phyloP scores from a whole-genome alignment of 2,329 filamentous ascomycete species.

The Paraconiothyrium brasiliense region DNA sequence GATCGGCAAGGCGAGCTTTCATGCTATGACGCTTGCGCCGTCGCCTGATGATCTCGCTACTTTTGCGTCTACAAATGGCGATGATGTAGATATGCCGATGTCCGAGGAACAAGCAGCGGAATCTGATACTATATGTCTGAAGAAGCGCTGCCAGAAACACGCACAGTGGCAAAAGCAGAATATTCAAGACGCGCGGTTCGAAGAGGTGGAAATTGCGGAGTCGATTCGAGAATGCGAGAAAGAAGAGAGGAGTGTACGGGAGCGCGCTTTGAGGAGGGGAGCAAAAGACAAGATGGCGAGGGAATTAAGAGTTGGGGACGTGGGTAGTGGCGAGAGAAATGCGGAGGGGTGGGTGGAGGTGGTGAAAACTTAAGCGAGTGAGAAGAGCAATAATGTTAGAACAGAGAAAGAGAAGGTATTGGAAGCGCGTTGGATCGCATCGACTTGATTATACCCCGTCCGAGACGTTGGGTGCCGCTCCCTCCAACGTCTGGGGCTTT shows the following conservation, averaged over 20 bases:
- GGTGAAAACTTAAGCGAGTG: constrained; percentile 19
- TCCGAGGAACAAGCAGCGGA: constrained; percentile 25
- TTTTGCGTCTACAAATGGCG: constrained; percentile 16
- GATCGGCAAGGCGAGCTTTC: constrained; percentile 64
- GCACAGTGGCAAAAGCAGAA: constrained; percentile 60
- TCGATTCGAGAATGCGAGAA: constrained; percentile 56
- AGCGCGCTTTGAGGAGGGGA: constrained; percentile 53
- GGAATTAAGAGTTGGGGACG: constrained; percentile 41
- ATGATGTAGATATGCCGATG: constrained; percentile 12
- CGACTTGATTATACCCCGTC: constrained; percentile 10
- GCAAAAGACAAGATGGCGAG: constrained; percentile 45
- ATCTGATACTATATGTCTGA: constrained; percentile 49
- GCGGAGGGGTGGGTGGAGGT: constrained; percentile 49
- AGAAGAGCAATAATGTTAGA: background rate
- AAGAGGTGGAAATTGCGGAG: constrained; percentile 57
- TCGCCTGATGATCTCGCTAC: constrained; percentile 31
- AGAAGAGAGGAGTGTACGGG: constrained; percentile 56
- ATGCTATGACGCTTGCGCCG: constrained; percentile 57
- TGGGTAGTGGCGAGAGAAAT: constrained; percentile 32
- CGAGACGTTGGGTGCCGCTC: background rate
- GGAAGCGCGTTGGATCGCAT: background rate
- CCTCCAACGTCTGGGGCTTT: constrained; percentile 1
- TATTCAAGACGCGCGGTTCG: constrained; percentile 57
- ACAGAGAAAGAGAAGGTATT: background rate
- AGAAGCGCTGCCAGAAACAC: constrained; percentile 60